Evolutionary conservation across 2,329 filamentous ascomycete species (phyloP).

Genomic region (Aspergillus uvarum): DNA sequence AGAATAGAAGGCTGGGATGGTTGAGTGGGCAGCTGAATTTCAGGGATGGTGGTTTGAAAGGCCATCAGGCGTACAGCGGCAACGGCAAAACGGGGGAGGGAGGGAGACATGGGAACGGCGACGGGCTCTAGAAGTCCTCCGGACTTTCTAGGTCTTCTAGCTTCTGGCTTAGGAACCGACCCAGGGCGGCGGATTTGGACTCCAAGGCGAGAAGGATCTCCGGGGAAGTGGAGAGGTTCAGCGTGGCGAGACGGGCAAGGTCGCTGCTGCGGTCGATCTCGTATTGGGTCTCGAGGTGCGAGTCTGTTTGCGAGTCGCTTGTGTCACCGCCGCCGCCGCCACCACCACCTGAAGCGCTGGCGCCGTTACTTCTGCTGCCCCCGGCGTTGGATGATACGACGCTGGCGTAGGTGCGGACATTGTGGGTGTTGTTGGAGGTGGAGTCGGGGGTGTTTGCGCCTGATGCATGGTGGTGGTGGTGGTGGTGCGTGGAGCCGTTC

Average conservation of each 20-base stretch:
- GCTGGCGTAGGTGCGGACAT: constrained; percentile 3
- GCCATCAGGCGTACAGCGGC: too few relatives aligned
- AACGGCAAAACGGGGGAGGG: too few relatives aligned
- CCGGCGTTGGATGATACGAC: neutral
- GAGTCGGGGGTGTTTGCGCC: neutral
- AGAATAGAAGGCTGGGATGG: neutral
- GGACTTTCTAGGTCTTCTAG: constrained; percentile 42
- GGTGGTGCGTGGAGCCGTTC: constrained; percentile 3
- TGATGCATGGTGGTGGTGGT: neutral
- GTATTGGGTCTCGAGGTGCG: constrained; percentile 35
- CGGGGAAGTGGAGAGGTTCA: constrained; percentile 42
- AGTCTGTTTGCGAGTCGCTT: constrained; percentile 22
- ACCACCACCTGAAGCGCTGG: neutral
- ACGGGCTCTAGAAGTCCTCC: constrained; percentile 38
- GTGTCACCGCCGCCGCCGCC: neutral
- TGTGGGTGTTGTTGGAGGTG: neutral
- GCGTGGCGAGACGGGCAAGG: constrained; percentile 38
- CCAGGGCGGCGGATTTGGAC: constrained; percentile 44
- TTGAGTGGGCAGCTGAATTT: too few relatives aligned
- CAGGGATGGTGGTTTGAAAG: too few relatives aligned
- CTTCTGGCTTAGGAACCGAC: constrained; percentile 42
- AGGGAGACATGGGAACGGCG: too few relatives aligned
- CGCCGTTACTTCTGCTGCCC: neutral
- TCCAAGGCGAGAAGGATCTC: constrained; percentile 42
- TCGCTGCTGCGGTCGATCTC: constrained; percentile 43